A percentile compares a stretch with the other conserved stretches of the same genome.
phyloP scores from a whole-genome alignment of 2,329 filamentous ascomycete species.

The Xylariaceae sp. region DNA sequence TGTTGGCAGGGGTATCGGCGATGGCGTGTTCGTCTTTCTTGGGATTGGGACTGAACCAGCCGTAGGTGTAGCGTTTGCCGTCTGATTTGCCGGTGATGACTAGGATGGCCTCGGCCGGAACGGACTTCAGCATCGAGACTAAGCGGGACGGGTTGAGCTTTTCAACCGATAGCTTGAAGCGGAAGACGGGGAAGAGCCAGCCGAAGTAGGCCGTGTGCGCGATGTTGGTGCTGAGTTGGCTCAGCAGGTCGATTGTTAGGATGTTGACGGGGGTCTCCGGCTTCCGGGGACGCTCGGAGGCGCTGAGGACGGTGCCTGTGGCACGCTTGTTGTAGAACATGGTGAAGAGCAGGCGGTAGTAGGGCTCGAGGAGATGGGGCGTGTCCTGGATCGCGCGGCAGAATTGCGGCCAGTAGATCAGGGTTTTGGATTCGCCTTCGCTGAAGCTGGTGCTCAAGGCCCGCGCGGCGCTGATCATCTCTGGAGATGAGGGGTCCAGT shows the following conservation, averaged over 20 bases:
- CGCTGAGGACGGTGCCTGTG: not conserved
- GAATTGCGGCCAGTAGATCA: slow-evolving; percentile 1
- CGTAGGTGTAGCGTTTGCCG: not conserved
- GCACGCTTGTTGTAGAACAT: not conserved
- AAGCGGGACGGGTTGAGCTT: not conserved
- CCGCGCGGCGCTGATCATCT: not conserved
- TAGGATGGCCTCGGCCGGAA: not conserved
- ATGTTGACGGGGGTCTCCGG: not conserved
- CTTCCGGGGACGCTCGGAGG: not conserved
- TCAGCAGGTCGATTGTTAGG: not conserved
- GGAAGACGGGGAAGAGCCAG: not conserved
- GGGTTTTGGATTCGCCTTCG: not conserved
- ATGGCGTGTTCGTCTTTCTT: not conserved
- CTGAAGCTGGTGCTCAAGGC: slow-evolving; percentile 1
- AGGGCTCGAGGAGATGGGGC: not conserved
- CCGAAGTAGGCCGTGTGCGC: not conserved
- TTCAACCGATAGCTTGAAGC: not conserved
- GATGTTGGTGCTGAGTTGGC: slow-evolving; percentile 1
- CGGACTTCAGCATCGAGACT: not conserved
- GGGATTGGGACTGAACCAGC: not conserved
- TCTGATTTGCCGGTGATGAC: not conserved
- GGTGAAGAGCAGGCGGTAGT: not conserved
- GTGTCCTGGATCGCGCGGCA: not conserved
- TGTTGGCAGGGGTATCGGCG: not conserved
- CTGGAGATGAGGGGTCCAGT: not conserved